phyloP scores from a whole-genome alignment of 75 land plant species.

The Adiantum capillusveneris region DNA sequence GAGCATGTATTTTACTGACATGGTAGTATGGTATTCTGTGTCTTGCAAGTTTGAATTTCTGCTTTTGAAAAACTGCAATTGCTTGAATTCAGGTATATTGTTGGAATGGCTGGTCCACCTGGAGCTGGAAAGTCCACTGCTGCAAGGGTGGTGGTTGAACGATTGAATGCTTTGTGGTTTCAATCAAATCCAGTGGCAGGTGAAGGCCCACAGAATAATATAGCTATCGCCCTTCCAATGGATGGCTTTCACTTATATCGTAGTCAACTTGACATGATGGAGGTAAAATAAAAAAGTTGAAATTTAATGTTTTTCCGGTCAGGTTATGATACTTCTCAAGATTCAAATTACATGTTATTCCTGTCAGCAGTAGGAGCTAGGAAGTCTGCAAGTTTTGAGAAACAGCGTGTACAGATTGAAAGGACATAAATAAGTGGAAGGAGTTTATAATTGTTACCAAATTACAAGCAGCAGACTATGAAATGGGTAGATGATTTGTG shows the following conservation, averaged over 20 bases:
- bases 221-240: slow-evolving; percentile 87
- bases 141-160: slow-evolving; percentile 62
- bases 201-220: slow-evolving; percentile 12
- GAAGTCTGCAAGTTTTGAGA: too few relatives aligned
- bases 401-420: too few relatives aligned
- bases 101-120: slow-evolving; percentile 96
- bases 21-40: too few relatives aligned
- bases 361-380: neutral
- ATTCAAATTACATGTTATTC: neutral
- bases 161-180: slow-evolving; percentile 57
- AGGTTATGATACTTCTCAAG: neutral
- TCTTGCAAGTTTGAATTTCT: too few relatives aligned
- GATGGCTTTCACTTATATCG: slow-evolving; percentile 98
- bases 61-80: too few relatives aligned
- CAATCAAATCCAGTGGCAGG: slow-evolving; percentile 21
- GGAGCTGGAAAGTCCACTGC: slow-evolving; percentile 94
- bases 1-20: too few relatives aligned
- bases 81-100: slow-evolving; percentile 43
- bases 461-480: too few relatives aligned
- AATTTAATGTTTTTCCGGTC: neutral
- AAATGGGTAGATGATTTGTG: too few relatives aligned
- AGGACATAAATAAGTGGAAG: too few relatives aligned
- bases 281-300: slow-evolving; percentile 61
- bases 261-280: slow-evolving; percentile 85
- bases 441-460: too few relatives aligned